A percentile compares a stretch with the other conserved stretches of the same genome.
Conservation (phyloP, 2,329 filamentous ascomycete genomes). For the Stromatinia cepivora region DNA sequence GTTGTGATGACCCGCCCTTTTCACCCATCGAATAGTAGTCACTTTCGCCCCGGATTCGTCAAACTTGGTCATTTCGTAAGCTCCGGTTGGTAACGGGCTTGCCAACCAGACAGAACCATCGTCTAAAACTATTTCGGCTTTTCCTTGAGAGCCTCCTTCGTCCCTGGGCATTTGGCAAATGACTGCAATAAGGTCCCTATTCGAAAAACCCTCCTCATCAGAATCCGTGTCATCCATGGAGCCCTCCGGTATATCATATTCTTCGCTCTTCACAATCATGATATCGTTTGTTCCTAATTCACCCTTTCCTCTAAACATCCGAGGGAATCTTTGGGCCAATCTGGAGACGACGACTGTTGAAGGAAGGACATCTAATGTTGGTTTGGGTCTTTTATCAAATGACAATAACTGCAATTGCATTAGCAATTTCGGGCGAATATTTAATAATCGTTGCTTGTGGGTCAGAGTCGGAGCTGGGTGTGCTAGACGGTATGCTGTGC, state of each 20-base stretch:
- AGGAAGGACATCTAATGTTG: slow-evolving; percentile 72
- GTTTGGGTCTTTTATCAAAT: slow-evolving; percentile 60
- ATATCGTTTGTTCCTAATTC: slow-evolving; percentile 68
- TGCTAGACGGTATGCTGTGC: slow-evolving; percentile 66
- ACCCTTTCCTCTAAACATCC: slow-evolving; percentile 62
- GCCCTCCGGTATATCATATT: slow-evolving; percentile 54
- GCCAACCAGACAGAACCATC: slow-evolving; percentile 62
- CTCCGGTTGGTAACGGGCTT: slow-evolving; percentile 53
- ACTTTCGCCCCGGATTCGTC: slow-evolving; percentile 54
- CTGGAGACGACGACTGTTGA: slow-evolving; percentile 62
- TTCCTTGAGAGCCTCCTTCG: slow-evolving; percentile 46
- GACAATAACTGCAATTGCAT: slow-evolving; percentile 71
- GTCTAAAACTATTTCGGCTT: slow-evolving; percentile 63
- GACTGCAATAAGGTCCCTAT: slow-evolving; percentile 63
- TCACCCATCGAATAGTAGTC: slow-evolving; percentile 70
- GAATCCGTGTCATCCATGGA: slow-evolving; percentile 53
- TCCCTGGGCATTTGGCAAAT: slow-evolving; percentile 62
- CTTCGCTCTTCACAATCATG: slow-evolving; percentile 68
- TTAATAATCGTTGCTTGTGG: slow-evolving; percentile 57
- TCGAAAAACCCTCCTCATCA: slow-evolving; percentile 52
- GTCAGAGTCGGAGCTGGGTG: slow-evolving; percentile 62
- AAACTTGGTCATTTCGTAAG: slow-evolving; percentile 62
- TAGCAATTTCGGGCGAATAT: slow-evolving; percentile 66
- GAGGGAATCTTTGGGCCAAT: slow-evolving; percentile 60
- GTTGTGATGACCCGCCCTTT: slow-evolving; percentile 46